Percentiles rank a stretch among this genome's conserved stretches.
These are phyloP conservation scores for Castanea crenata DNA, from an alignment of 306 rosid genomes.

Conservation along the genomic window DNA sequence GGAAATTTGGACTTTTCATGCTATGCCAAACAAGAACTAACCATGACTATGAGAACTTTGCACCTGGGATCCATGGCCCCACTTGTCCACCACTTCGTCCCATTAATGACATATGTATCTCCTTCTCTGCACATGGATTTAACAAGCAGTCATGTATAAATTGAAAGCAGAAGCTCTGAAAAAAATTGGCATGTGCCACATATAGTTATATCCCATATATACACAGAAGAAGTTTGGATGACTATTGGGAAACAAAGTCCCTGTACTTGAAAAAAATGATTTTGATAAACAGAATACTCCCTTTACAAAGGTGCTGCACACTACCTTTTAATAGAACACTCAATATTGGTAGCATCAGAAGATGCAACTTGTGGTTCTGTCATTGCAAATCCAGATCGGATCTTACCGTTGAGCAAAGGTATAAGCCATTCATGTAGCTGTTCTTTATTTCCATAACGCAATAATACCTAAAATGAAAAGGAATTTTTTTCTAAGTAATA, in stretches of 20 bases:
- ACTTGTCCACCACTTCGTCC: slow-evolving; percentile 98
- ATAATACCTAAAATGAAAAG: slow-evolving; percentile 62
- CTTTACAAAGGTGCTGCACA: slow-evolving; percentile 11
- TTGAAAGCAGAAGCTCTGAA: not conserved
- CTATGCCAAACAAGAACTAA: slow-evolving; percentile 42
- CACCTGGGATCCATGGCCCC: slow-evolving; percentile 99
- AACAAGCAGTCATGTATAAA: not conserved
- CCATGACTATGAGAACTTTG: slow-evolving; percentile 86
- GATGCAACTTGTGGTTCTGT: slow-evolving; percentile 93
- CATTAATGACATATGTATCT: slow-evolving; percentile 76
- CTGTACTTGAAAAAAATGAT: not conserved
- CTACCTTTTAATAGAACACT: slow-evolving; percentile 82
- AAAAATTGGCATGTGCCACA: not conserved
- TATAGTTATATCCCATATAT: not conserved
- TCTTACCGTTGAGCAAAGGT: slow-evolving; percentile 93
- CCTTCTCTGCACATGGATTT: slow-evolving; percentile 54
- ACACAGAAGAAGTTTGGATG: not conserved
- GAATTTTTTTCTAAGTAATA: not conserved
- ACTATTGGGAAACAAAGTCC: not conserved
- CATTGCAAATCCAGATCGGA: slow-evolving; percentile 95
- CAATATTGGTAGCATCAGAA: slow-evolving; percentile 93
- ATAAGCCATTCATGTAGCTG: slow-evolving; percentile 80
- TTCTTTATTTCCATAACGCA: slow-evolving; percentile 83
- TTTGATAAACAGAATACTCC: no score
- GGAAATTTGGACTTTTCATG: not conserved